These are phyloP conservation scores for Pneumocystis oryctolagi DNA, from an alignment of 1,139 yeast genomes.

Conservation along the genomic window DNA sequence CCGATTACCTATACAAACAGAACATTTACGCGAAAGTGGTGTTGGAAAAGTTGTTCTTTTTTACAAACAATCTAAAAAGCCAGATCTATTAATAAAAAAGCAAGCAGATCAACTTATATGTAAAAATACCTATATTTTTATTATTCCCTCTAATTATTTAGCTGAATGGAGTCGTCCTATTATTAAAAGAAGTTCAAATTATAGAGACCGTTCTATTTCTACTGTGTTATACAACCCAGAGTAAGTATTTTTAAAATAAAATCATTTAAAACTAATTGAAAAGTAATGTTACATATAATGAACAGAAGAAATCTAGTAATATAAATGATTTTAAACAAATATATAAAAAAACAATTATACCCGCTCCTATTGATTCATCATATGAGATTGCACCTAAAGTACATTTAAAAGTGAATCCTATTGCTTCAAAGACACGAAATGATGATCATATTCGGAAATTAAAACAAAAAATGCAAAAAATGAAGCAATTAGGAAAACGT, in stretches of 20 bases:
- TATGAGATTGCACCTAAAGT: not conserved
- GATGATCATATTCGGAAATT: not conserved
- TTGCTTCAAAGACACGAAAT: not conserved
- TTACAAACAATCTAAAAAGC: slow-evolving; percentile 79
- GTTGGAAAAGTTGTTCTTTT: slow-evolving; percentile 88
- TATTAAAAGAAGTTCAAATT: slow-evolving; percentile 87
- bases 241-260: not conserved
- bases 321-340: not conserved
- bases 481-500: not conserved
- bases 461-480: not conserved
- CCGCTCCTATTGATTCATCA: not conserved
- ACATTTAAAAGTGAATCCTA: not conserved
- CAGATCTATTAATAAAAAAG: slow-evolving; percentile 73
- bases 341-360: not conserved
- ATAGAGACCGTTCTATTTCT: slow-evolving; percentile 63
- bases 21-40: slow-evolving; percentile 86
- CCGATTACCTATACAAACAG: slow-evolving; percentile 80
- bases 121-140: not conserved
- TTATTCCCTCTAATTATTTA: not conserved
- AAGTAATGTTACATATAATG: not conserved
- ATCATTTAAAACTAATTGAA: not conserved
- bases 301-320: not conserved
- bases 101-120: slow-evolving; percentile 68
- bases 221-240: not conserved
- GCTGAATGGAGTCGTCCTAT: slow-evolving; percentile 82